Evolutionary conservation across 441 rosid genomes (phyloP), one percentile per base, ranked within the genome.

Genomic region (Jatropha podagrica): DNA sequence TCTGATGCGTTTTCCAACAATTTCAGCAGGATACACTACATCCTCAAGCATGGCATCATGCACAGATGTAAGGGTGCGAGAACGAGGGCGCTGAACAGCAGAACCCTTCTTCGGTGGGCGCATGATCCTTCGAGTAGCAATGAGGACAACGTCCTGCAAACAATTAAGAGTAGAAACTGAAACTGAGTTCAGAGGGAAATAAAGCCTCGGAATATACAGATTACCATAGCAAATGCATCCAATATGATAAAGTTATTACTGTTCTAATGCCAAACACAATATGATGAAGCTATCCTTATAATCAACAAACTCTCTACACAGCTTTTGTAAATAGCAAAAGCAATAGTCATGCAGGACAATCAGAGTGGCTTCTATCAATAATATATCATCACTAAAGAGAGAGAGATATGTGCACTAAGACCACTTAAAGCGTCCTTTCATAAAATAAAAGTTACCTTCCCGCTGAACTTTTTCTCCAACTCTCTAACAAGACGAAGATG

Each of bases 71-170:
- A 93, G 85, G 51, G 97, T 93, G 60, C 98, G 93, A 74, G 86
- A 70, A n/a, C 97, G 90, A 58, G 98, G 98, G 74, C 97, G 77
- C 83, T 90, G 95, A 55, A 74, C 97, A 72, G 97, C 98, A 70
- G 97, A 92, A 67, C 97, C 98, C 77, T 90, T 93, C 90, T 93
- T 93, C 4, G 98, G 98, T 12, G 96, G 98, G 77, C 93, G 86
- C 78, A 87, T 23, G 46, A 93, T 93, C 83, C 96, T 93, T 40
- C 98, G 72, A 54, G 95, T 87, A 80, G 94, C 84, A 81, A 93
- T 74, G 74, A 93, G 38, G 42, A 91, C 81, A 69, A 93, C 98
- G 83, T 92, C 97, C 97, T 90, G 75, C 38, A 11, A 20, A 11
- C 37, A 32, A 65, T 38, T 64, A 3, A 52, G 3, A 63, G 7